Base-by-base conservation (phyloP, 805 yeast species). In the Nakazawaea wyomingensis region DNA sequence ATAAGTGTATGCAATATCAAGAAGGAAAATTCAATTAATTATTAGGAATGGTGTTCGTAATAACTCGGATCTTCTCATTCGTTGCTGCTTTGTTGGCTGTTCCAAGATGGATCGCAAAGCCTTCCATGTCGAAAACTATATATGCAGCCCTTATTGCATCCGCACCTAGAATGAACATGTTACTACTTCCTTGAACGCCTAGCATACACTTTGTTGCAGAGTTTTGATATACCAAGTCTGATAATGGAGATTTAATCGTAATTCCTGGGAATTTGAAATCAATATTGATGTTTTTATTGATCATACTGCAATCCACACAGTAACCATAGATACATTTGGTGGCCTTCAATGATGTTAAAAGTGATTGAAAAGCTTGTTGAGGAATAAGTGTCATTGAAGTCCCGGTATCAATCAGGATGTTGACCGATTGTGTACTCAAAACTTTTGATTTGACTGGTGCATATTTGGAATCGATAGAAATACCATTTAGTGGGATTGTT, bases 81-180 rank as follows among this genome's bases (percentile, higher is more conserved):
- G 34, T 37, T 29, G 61, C 47, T 33, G 49, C 41, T 38, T 48
- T 58, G 19, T 50, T 53, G 14, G 70, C 69, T 52, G 67, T 71
- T 19, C 75, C 83, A 55, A 80, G 48, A 4, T 81, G 71, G 30
- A 81, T 62, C 50, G 73, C 69, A 39, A 60, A 62, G 56, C 71
- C 72, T 32, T 77, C 83, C 42, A 79, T 62, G 56, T 82, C 81
- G 54, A 70, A 79, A 9, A 78, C 82, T 17, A 78, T 68, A 56
- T 80, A 82, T 3, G 80, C 78, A 49, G 69, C 65, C 43, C 84
- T 66, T 50, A 83, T 62, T 55, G 82, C 76, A 41, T 72, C 71
- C 54, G 80, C 87, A 11, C 90, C 90, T 26, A 82, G 62, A 37
- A 79, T 63, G 11, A 59, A 51, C 18, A 7, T 24, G 16, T 18